Evolutionary conservation across 108 stramenopile genomes (phyloP).

Genomic region (Epithemia pelagica): DNA sequence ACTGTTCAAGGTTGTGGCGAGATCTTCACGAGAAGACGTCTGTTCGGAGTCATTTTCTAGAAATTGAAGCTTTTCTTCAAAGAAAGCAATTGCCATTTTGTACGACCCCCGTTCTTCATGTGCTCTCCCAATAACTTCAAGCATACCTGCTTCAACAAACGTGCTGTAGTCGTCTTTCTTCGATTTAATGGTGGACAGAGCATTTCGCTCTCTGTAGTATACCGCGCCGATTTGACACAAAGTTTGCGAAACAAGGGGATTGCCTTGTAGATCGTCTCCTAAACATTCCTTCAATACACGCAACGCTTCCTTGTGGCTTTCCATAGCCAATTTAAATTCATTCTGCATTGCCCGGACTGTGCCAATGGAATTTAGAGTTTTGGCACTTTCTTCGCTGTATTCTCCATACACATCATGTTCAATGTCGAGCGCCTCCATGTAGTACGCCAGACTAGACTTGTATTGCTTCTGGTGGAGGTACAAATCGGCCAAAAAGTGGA

Average conservation of each 20-base stretch:
- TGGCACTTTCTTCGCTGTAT: constrained; percentile 44
- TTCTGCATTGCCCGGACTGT: constrained; percentile 36
- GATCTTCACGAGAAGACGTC: constrained; percentile 29
- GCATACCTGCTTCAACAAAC: constrained; percentile 69
- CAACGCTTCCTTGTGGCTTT: constrained; percentile 57
- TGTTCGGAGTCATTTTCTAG: constrained; percentile 20
- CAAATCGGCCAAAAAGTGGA: constrained; percentile 33
- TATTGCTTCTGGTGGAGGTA: constrained; percentile 25
- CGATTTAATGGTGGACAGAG: constrained; percentile 41
- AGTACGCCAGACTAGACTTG: constrained; percentile 44
- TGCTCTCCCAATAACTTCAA: constrained; percentile 59
- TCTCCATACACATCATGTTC: constrained; percentile 42
- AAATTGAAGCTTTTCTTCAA: constrained; percentile 63
- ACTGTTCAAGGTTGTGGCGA: constrained; percentile 59
- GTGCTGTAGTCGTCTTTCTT: constrained; percentile 58
- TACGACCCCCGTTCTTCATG: constrained; percentile 69
- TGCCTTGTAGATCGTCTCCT: constrained; percentile 45
- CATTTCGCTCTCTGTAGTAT: constrained; percentile 69
- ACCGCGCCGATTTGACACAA: constrained; percentile 68
- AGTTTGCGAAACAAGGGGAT: constrained; percentile 56
- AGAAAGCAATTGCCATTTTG: constrained; percentile 57
- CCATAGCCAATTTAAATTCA: constrained; percentile 59
- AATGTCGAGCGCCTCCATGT: constrained; percentile 42
- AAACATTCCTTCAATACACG: constrained; percentile 51
- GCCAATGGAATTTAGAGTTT: constrained; percentile 54